These are phyloP conservation scores for Wickerhamomyces strasburgensis DNA, from an alignment of 805 yeast genomes.

Conservation along the genomic window DNA sequence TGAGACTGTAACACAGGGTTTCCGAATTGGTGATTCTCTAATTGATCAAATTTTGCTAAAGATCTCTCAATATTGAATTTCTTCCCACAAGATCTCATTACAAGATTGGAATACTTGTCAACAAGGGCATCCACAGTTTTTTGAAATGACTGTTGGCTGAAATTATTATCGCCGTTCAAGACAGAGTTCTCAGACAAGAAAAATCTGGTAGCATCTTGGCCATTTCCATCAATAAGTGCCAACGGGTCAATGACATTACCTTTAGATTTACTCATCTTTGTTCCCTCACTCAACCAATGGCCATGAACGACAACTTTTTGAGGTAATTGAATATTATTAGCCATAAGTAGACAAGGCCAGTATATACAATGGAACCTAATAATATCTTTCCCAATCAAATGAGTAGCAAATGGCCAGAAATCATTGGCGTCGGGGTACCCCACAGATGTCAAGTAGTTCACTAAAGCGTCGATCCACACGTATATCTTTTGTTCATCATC, in stretches of 20 bases:
- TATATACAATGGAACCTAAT: slow-evolving; percentile 82
- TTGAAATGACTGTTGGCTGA: slow-evolving; percentile 51
- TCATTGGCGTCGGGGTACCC: slow-evolving; percentile 45
- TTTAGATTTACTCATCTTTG: slow-evolving; percentile 87
- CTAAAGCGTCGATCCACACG: slow-evolving; percentile 95
- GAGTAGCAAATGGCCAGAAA: slow-evolving; percentile 41
- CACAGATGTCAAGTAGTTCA: slow-evolving; percentile 73
- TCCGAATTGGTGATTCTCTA: slow-evolving; percentile 6
- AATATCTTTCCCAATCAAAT: slow-evolving; percentile 90
- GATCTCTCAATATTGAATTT: slow-evolving; percentile 57
- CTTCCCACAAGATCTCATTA: slow-evolving; percentile 67
- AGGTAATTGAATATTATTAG: slow-evolving; percentile 71
- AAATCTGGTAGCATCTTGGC: slow-evolving; percentile 68
- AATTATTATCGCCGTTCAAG: slow-evolving; percentile 75
- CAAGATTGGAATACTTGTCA: slow-evolving; percentile 78
- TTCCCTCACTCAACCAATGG: slow-evolving; percentile 88
- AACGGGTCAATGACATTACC: slow-evolving; percentile 95
- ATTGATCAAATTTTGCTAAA: slow-evolving; percentile 12
- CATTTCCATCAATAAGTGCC: slow-evolving; percentile 55
- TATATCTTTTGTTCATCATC: slow-evolving; percentile 77
- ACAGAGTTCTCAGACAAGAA: slow-evolving; percentile 73
- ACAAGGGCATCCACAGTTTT: slow-evolving; percentile 59
- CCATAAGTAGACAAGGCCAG: slow-evolving; percentile 91
- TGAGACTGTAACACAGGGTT: slow-evolving; percentile 8
- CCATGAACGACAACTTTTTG: slow-evolving; percentile 79